Conservation (phyloP, 176 grass and related monocot species). For the Musa schizocarpa region DNA sequence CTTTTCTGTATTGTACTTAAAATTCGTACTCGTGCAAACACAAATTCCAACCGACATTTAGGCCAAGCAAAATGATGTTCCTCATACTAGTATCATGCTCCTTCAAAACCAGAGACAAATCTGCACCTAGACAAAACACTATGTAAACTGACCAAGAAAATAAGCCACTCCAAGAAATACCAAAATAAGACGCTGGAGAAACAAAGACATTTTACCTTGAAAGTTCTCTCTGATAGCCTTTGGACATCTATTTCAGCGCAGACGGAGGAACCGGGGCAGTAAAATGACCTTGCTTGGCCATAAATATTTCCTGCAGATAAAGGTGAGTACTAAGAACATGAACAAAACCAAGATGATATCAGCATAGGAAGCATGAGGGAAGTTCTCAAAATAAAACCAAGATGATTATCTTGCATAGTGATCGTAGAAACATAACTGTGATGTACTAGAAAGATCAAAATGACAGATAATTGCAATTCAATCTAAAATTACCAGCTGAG, state of each 20-base stretch:
- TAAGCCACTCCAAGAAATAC: not conserved
- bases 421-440: no score
- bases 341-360: no score
- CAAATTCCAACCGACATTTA: not conserved
- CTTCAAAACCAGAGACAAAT: not conserved
- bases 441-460: no score
- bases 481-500: not conserved
- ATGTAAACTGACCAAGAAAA: not conserved
- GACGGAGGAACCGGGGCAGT: no score
- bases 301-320: not conserved
- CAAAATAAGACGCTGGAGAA: not conserved
- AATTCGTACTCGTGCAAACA: not conserved
- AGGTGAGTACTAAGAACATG: not conserved
- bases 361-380: not conserved
- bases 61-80: not conserved
- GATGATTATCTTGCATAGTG: not conserved
- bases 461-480: not conserved
- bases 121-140: not conserved
- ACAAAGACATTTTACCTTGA: conserved; percentile 4
- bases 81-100: not conserved
- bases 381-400: not conserved
- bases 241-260: not conserved
- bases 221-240: not conserved
- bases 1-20: not conserved
- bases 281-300: not conserved